Evolutionary conservation across 345 rosid genomes (phyloP).

Genomic region (Pugionium cornutum): DNA sequence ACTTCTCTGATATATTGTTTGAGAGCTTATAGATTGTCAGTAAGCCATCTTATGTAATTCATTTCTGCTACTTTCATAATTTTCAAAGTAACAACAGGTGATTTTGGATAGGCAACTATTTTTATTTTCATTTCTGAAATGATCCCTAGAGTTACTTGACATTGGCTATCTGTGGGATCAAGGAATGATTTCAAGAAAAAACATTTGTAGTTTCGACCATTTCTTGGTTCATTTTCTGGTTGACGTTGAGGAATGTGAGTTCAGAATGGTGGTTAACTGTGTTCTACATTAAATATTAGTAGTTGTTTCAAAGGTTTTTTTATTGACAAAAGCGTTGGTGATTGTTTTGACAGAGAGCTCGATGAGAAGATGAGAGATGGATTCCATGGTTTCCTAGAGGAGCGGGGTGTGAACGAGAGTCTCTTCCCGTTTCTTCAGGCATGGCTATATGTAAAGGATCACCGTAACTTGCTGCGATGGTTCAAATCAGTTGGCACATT

Average conservation of each 20-base stretch:
- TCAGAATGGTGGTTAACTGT: neutral
- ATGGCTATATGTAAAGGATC: conserved; percentile 90
- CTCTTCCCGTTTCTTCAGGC: conserved; percentile 92
- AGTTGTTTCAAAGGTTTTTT: neutral
- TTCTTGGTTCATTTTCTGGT: neutral
- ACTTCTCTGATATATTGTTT: neutral
- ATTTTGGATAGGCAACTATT: neutral
- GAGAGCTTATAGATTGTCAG: neutral
- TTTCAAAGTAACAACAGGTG: neutral
- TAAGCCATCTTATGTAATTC: neutral
- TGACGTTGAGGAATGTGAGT: conserved; percentile 8
- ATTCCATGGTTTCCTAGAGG: conserved; percentile 72
- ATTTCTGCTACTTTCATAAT: neutral
- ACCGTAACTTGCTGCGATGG: conserved; percentile 69
- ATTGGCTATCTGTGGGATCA: neutral
- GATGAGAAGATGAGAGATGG: conserved; percentile 79
- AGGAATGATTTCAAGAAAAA: conserved; percentile 6
- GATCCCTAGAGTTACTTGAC: neutral
- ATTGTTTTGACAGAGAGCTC: conserved; percentile 55
- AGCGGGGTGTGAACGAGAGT: conserved; percentile 75
- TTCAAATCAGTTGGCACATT: conserved; percentile 75
- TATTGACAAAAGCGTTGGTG: conserved; percentile 18
- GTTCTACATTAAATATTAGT: neutral
- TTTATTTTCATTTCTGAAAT: neutral
- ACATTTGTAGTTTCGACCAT: neutral